phyloP scores from a whole-genome alignment of 2,329 filamentous ascomycete species.

The Arthrobotrys pseudoclavata region DNA sequence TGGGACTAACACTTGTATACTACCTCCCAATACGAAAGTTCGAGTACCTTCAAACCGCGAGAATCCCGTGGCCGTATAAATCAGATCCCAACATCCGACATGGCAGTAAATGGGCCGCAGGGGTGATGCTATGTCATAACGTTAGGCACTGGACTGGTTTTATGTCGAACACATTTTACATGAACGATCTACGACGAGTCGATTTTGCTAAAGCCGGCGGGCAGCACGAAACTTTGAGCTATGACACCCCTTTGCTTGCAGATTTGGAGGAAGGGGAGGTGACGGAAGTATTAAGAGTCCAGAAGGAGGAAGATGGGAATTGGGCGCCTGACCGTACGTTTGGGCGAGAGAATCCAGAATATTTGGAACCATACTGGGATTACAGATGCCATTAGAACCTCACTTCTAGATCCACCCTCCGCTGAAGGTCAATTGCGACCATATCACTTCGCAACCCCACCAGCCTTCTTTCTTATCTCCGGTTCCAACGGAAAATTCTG shows the following conservation, averaged over 20 bases:
- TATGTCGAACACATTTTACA: not conserved
- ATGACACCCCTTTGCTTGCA: not conserved
- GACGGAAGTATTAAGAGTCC: not conserved
- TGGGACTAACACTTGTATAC: not conserved
- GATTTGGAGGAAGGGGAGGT: not conserved
- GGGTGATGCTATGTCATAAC: not conserved
- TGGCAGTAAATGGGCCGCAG: not conserved
- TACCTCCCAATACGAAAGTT: not conserved
- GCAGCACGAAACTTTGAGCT: not conserved
- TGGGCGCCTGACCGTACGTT: not conserved
- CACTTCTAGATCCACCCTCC: not conserved
- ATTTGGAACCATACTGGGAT: not conserved
- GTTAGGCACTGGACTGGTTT: not conserved
- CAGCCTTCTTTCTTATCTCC: conserved; percentile 1
- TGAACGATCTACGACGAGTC: not conserved
- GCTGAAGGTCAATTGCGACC: not conserved
- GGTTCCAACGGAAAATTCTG: conserved; percentile 73
- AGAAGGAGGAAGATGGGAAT: not conserved
- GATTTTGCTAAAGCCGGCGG: not conserved
- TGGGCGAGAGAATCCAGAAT: not conserved
- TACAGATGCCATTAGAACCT: not conserved
- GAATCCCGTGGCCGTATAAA: conserved; percentile 6
- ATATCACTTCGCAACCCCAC: conserved; percentile 13
- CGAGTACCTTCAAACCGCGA: not conserved
- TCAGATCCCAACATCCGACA: not conserved